These are phyloP conservation scores for Phialophora tarda DNA, from an alignment of 2,329 filamentous ascomycete species.

Conservation along the genomic window DNA sequence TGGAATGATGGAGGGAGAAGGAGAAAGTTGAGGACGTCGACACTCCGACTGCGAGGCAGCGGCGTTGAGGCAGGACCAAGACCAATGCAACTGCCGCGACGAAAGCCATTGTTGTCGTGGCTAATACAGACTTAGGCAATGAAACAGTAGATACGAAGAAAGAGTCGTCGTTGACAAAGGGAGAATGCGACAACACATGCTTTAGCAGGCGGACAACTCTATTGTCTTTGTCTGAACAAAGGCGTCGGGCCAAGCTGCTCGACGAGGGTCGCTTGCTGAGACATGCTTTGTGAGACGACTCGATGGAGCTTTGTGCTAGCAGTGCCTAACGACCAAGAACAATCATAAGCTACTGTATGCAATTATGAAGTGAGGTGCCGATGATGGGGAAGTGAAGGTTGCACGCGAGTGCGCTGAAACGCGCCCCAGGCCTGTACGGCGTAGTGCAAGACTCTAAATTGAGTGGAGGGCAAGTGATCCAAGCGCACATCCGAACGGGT, in stretches of 20 bases:
- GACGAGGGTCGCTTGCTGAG: too few relatives aligned
- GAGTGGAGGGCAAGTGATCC: background rate
- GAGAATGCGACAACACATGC: background rate
- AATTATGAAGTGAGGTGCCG: background rate
- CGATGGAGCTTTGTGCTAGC: background rate
- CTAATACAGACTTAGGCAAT: background rate
- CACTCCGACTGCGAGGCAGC: background rate
- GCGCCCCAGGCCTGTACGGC: background rate
- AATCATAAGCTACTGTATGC: background rate
- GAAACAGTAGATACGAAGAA: background rate
- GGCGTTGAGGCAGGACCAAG: background rate
- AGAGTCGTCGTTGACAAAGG: background rate
- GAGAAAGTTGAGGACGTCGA: background rate
- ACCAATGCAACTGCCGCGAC: background rate
- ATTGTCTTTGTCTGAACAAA: background rate
- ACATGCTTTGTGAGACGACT: background rate
- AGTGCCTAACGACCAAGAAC: background rate
- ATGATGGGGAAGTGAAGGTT: background rate
- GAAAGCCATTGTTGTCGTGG: background rate
- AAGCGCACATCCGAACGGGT: background rate
- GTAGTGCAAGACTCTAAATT: background rate
- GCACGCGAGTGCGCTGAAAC: background rate
- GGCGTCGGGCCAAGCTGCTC: too few relatives aligned
- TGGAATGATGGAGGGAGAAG: background rate
- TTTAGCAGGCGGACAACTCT: background rate